Conservation (phyloP, 371 early-diverging fungal species). For the Actinomortierella ambigua region DNA sequence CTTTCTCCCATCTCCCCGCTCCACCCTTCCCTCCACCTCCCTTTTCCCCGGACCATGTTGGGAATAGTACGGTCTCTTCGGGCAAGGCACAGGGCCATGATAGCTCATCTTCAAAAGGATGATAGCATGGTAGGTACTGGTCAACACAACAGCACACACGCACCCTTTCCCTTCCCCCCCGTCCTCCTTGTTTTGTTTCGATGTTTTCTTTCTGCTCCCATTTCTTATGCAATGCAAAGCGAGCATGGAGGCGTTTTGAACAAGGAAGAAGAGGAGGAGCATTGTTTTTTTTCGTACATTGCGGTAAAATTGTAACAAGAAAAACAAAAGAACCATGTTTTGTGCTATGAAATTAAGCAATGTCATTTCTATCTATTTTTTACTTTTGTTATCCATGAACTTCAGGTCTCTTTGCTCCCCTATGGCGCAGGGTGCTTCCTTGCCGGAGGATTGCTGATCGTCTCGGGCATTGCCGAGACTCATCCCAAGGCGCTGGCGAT, state of each 20-base stretch:
- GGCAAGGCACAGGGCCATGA: no score
- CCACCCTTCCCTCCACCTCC: background rate
- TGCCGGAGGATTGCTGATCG: slow-evolving; percentile 28
- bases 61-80: no score
- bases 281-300: no score
- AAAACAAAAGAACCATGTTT: background rate
- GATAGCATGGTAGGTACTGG: slow-evolving; percentile 31
- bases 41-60: background rate
- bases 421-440: slow-evolving; percentile 42
- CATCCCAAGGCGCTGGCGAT: slow-evolving; percentile 34
- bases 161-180: background rate
- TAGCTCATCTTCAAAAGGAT: slow-evolving; percentile 41
- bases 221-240: background rate
- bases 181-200: background rate
- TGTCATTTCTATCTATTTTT: background rate
- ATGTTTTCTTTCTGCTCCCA: background rate
- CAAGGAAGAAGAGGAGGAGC: no score
- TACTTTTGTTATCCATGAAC: background rate
- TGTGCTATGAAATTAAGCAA: background rate
- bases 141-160: no score
- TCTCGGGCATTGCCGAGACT: slow-evolving; percentile 42
- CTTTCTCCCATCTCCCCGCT: background rate
- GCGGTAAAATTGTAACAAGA: no score
- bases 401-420: slow-evolving; percentile 37
- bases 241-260: no score